phyloP scores from a whole-genome alignment of 2,329 filamentous ascomycete species.

The Fusarium ramigenum region DNA sequence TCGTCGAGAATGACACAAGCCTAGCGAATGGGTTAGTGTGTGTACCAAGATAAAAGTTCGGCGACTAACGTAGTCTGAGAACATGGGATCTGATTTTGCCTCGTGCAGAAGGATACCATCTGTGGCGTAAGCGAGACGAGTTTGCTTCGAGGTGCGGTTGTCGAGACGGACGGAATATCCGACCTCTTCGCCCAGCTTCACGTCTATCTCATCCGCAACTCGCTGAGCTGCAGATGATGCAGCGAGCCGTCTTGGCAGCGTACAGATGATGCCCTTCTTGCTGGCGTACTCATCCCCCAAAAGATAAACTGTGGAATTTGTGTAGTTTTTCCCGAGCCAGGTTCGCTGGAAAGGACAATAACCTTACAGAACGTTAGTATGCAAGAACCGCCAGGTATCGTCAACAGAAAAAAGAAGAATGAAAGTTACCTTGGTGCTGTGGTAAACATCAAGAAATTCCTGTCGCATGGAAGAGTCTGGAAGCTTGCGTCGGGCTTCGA shows the following conservation, averaged over 20 bases:
- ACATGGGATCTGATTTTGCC: neutral
- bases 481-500: neutral
- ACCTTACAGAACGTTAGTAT: neutral
- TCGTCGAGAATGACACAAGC: neutral
- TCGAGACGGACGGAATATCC: neutral
- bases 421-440: neutral
- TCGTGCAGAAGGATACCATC: neutral
- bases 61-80: neutral
- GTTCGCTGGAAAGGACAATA: neutral
- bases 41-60: neutral
- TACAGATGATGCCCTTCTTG: neutral
- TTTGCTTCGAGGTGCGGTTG: neutral
- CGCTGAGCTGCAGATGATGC: neutral
- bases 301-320: neutral
- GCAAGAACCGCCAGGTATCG: neutral
- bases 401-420: neutral
- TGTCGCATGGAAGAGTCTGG: neutral
- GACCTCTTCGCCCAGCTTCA: neutral
- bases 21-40: neutral
- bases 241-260: neutral
- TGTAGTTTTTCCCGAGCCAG: neutral
- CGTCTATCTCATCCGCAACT: neutral
- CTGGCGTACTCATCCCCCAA: neutral
- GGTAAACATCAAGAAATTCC: neutral
- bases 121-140: neutral